Evolutionary conservation across 306 rosid genomes (phyloP).

Genomic region (Potentilla sterilis): DNA sequence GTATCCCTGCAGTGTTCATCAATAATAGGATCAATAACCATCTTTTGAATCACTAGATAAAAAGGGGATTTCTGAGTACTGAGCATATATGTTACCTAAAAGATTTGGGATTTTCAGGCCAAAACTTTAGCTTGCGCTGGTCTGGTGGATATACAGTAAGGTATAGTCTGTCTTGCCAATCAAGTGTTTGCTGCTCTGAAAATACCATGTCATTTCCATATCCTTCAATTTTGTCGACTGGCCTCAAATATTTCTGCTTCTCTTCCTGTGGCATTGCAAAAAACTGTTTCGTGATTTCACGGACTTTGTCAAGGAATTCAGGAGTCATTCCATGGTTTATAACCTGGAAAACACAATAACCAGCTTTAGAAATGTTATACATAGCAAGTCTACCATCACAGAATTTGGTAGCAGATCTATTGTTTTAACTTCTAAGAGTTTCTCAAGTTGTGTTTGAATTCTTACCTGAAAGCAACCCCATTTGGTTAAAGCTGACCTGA

Average conservation of each 20-base stretch:
- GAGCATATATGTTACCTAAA: not conserved
- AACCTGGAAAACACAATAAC: slow-evolving; percentile 37
- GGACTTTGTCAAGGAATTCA: slow-evolving; percentile 46
- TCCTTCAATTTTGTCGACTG: slow-evolving; percentile 41
- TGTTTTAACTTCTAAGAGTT: not conserved
- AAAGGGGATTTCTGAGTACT: not conserved
- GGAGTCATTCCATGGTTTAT: slow-evolving; percentile 60
- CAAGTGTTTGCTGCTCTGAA: slow-evolving; percentile 32
- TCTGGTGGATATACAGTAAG: not conserved
- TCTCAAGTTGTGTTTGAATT: not conserved
- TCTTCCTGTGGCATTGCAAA: slow-evolving; percentile 50
- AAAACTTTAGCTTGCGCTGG: slow-evolving; percentile 17
- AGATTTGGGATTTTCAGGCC: slow-evolving; percentile 5
- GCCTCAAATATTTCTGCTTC: slow-evolving; percentile 42
- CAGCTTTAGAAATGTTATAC: not conserved
- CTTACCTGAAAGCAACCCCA: slow-evolving; percentile 44
- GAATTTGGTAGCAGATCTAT: not conserved
- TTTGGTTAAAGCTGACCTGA: not conserved
- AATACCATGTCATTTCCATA: slow-evolving; percentile 46
- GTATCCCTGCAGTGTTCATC: not conserved
- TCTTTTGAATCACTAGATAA: not conserved
- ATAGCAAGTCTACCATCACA: not conserved
- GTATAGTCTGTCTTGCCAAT: not conserved
- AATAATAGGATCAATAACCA: not conserved
- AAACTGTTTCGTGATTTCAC: slow-evolving; percentile 46